Percentiles rank a stretch among this genome's conserved stretches.
Conservation (phyloP, 768 basidiomycete species). For the Rhizopogon vulgaris region DNA sequence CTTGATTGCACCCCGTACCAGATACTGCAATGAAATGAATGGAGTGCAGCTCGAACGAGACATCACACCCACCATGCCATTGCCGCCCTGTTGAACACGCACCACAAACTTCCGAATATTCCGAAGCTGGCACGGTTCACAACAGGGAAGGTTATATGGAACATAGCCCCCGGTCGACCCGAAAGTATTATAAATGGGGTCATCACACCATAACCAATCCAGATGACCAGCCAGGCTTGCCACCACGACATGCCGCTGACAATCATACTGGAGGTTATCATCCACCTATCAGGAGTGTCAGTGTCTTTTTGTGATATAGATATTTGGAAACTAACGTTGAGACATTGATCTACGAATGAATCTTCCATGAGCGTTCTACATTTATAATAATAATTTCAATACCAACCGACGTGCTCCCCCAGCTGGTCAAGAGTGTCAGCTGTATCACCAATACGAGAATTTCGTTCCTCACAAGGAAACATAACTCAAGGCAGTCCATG, state of each 20-base stretch:
- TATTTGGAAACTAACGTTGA: neutral
- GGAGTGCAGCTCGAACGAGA: slow-evolving; percentile 12
- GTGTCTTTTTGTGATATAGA: neutral
- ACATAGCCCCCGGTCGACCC: slow-evolving; percentile 64
- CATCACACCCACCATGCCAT: slow-evolving; percentile 51
- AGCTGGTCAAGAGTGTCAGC: slow-evolving; percentile 15
- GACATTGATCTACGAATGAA: neutral
- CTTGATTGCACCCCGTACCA: slow-evolving; percentile 72
- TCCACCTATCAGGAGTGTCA: slow-evolving; percentile 40
- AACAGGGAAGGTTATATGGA: slow-evolving; percentile 64
- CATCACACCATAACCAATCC: slow-evolving; percentile 50
- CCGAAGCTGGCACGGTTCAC: slow-evolving; percentile 66
- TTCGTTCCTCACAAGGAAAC: slow-evolving; percentile 42
- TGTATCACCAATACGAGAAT: neutral
- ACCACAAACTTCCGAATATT: slow-evolving; percentile 67
- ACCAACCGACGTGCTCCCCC: slow-evolving; percentile 60
- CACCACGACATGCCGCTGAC: slow-evolving; percentile 66
- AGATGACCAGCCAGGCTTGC: slow-evolving; percentile 75
- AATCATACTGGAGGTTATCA: slow-evolving; percentile 64
- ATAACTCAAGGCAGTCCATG: slow-evolving; percentile 57
- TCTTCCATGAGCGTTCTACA: neutral
- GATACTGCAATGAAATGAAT: slow-evolving; percentile 29
- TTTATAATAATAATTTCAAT: neutral
- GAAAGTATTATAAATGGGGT: slow-evolving; percentile 65
- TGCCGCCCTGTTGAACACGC: slow-evolving; percentile 59